Evolutionary conservation across 2,329 filamentous ascomycete genomes (phyloP).

Genomic region (Fusarium pseudoanthophilum): DNA sequence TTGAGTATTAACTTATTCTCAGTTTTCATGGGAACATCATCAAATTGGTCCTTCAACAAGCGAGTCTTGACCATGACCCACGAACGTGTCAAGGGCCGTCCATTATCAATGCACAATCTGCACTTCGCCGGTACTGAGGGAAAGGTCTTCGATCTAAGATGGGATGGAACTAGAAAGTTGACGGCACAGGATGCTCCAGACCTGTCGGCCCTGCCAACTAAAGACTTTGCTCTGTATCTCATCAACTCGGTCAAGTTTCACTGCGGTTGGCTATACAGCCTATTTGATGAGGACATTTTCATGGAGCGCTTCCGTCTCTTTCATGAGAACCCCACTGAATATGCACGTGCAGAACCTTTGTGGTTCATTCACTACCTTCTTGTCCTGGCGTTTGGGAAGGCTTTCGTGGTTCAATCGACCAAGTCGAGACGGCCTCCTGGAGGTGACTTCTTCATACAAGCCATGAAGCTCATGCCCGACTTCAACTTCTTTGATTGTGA

Average conservation of each 20-base stretch:
- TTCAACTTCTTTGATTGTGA: conserved; percentile 30
- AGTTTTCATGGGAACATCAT: conserved; percentile 38
- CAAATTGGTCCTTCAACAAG: conserved; percentile 38
- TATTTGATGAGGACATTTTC: conserved; percentile 35
- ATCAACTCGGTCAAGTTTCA: conserved; percentile 39
- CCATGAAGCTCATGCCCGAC: conserved; percentile 38
- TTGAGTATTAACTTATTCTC: not conserved
- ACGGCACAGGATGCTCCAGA: conserved; percentile 1
- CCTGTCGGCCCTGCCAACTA: conserved; percentile 12
- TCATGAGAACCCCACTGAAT: conserved; percentile 9
- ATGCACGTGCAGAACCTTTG: conserved; percentile 3
- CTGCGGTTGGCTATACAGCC: conserved; percentile 26
- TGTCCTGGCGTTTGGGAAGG: conserved; percentile 34
- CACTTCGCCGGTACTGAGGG: conserved; percentile 28
- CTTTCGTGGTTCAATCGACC: conserved; percentile 33
- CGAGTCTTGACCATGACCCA: conserved; percentile 37
- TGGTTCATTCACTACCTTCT: conserved; percentile 40
- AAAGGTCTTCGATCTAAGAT: conserved; percentile 30
- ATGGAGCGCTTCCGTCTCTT: conserved; percentile 31
- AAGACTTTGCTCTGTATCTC: conserved; percentile 36
- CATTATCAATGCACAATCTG: conserved; percentile 22
- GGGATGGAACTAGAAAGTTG: conserved; percentile 17
- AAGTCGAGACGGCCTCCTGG: conserved; percentile 33
- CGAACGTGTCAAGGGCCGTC: conserved; percentile 24
- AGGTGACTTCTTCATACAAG: conserved; percentile 29